Evolutionary conservation across 2,329 filamentous ascomycete species (phyloP).

Genomic region (Aspergillus bombycis): DNA sequence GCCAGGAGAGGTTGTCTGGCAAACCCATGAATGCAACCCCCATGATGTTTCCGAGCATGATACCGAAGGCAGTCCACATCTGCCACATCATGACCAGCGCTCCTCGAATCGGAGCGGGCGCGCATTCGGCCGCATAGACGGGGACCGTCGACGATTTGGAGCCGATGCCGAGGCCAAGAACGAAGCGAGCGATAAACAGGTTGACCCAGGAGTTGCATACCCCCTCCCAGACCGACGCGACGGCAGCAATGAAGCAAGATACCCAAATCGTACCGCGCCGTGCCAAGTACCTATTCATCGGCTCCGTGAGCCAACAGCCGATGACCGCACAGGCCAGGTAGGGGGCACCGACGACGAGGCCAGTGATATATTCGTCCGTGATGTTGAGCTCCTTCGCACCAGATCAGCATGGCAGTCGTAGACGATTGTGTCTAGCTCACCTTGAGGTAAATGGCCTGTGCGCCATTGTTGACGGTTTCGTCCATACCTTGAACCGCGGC

Average conservation of each 20-base stretch:
- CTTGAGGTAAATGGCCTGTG: slow-evolving; percentile 41
- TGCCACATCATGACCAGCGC: slow-evolving; percentile 58
- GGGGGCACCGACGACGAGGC: slow-evolving; percentile 49
- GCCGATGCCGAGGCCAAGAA: slow-evolving; percentile 48
- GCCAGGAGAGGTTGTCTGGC: slow-evolving; percentile 61
- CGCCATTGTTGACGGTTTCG: slow-evolving; percentile 54
- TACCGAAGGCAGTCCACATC: slow-evolving; percentile 52
- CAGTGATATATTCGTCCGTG: slow-evolving; percentile 36
- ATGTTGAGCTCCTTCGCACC: slow-evolving; percentile 14
- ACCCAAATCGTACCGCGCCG: slow-evolving; percentile 52
- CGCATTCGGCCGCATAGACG: slow-evolving; percentile 53
- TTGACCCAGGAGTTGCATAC: slow-evolving; percentile 48
- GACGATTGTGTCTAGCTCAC: slow-evolving; percentile 15
- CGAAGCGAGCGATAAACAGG: slow-evolving; percentile 46
- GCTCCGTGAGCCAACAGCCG: slow-evolving; percentile 54
- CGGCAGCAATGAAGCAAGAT: slow-evolving; percentile 45
- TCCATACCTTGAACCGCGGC: slow-evolving; percentile 60
- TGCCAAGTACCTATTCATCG: slow-evolving; percentile 48
- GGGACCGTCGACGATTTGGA: slow-evolving; percentile 50
- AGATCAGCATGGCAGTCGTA: background rate
- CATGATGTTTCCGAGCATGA: slow-evolving; percentile 53
- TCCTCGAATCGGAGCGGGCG: slow-evolving; percentile 53
- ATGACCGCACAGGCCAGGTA: slow-evolving; percentile 50
- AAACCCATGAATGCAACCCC: slow-evolving; percentile 51
- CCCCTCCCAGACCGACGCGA: slow-evolving; percentile 48